Percentiles rank a stretch among this genome's conserved stretches.
Conservation (phyloP, 2,329 filamentous ascomycete genomes). For the Alternaria arbusti region DNA sequence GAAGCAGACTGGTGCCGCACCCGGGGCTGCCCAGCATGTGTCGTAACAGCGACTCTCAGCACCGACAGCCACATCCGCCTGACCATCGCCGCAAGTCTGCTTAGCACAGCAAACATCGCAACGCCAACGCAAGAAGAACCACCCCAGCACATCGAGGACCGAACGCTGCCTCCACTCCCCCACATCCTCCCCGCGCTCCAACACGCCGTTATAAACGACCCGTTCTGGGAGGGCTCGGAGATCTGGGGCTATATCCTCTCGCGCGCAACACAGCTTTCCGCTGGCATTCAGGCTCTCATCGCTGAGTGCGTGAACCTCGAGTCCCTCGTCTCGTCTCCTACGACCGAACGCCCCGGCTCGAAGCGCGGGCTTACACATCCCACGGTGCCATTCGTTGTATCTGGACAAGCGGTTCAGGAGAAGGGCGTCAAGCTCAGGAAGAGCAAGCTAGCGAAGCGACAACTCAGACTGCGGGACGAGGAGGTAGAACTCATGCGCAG, state of each 20-base stretch:
- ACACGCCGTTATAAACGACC: conserved; percentile 50
- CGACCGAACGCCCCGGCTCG: conserved; percentile 21
- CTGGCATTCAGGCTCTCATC: conserved; percentile 56
- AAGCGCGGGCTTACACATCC: conserved; percentile 31
- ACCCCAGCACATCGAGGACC: background rate
- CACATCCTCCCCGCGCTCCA: conserved; percentile 52
- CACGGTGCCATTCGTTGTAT: conserved; percentile 10
- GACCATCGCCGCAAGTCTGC: conserved; percentile 55
- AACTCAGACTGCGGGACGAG: conserved; percentile 52
- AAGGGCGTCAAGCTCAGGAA: conserved; percentile 42
- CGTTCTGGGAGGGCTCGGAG: conserved; percentile 50
- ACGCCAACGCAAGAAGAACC: conserved; percentile 16
- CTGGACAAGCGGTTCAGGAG: conserved; percentile 14
- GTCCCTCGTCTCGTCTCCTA: conserved; percentile 46
- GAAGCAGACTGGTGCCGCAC: conserved; percentile 65
- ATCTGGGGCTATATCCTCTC: conserved; percentile 53
- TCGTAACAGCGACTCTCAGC: conserved; percentile 52
- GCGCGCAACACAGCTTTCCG: conserved; percentile 51
- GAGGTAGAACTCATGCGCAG: conserved; percentile 52
- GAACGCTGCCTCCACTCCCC: conserved; percentile 40
- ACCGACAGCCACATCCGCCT: conserved; percentile 57
- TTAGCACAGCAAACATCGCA: conserved; percentile 30
- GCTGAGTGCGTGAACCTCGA: conserved; percentile 53
- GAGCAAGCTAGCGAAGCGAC: conserved; percentile 55
- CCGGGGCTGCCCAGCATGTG: conserved; percentile 61